Evolutionary conservation across 441 rosid species (phyloP), one percentile per base, ranked within the genome.

Genomic region (Eruca vesicaria): DNA sequence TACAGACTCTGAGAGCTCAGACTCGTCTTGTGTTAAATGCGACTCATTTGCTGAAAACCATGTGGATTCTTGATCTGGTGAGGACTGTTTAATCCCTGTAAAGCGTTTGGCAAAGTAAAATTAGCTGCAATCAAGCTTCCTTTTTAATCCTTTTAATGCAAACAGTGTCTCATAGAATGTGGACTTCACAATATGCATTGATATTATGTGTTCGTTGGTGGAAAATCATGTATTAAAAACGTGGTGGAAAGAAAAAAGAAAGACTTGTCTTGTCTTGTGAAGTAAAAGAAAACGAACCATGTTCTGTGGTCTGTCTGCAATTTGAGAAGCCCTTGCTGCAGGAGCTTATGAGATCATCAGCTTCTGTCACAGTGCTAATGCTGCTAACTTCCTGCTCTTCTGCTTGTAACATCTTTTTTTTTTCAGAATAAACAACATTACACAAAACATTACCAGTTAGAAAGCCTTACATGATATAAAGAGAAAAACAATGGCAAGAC

Each of bases 1-100:
- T 43, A 84, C 86, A 7, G 84, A 78, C 69, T 86, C 88, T 29
- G 90, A 84, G 67, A 86, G 71, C 73, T 86, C 89, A 0, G 76
- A 68, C 78, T 81, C 88, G 6, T 60, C 78, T 72, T 75, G 92
- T 21, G 57, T 60, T 36, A 65, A 73, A 29, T 56, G 65, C 57
- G 79, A 75, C 73, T 78, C 82, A 56, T 70, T 66, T 73, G 72
- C 28, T 66, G 84, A 69, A 33, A 36, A 10, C 69, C 71, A 73
- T 53, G 60, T 66, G 61, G 52, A 63, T 50, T 74, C 71, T 68
- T 62, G 74, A 43, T 70, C 80, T 61, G 75, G 72, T 63, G 74
- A 43, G 62, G 65, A 69, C 26, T 70, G 77, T 83, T 69, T 70
- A 38, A 72, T 68, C 70, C 85, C 90, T 85, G 84, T 55, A 76